Evolutionary conservation across 1,284 basidiomycete genomes (phyloP).

Genomic region (Cryptococcus deneoformans): DNA sequence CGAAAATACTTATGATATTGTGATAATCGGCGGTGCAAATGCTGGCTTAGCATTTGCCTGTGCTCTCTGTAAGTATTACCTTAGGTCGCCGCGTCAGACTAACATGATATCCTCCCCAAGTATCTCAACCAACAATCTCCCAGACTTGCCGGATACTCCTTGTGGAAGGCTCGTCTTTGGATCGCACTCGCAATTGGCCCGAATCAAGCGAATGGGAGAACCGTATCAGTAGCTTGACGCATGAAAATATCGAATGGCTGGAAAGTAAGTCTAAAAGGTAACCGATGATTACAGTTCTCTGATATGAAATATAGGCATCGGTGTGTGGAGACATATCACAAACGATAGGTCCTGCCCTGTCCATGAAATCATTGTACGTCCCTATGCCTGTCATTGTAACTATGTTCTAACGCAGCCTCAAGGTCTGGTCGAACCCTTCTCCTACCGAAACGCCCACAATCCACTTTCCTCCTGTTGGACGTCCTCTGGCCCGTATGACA

Average conservation of each 20-base stretch:
- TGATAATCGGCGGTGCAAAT: slow-evolving; percentile 93
- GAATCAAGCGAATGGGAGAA: slow-evolving; percentile 69
- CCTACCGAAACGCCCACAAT: slow-evolving; percentile 47
- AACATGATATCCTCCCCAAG: slow-evolving; percentile 45
- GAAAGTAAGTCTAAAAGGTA: slow-evolving; percentile 56
- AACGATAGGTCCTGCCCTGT: slow-evolving; percentile 65
- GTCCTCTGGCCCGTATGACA: slow-evolving; percentile 70
- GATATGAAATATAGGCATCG: slow-evolving; percentile 60
- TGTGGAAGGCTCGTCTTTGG: slow-evolving; percentile 75
- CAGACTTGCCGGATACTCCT: slow-evolving; percentile 63
- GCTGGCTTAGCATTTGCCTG: slow-evolving; percentile 86
- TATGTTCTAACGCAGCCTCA: not conserved
- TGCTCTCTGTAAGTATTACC: slow-evolving; percentile 64
- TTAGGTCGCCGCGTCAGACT: not conserved
- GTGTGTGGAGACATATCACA: slow-evolving; percentile 80
- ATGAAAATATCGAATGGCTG: slow-evolving; percentile 73
- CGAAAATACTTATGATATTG: slow-evolving; percentile 63
- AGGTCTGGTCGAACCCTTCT: slow-evolving; percentile 69
- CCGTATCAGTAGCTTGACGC: slow-evolving; percentile 84
- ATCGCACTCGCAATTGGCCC: slow-evolving; percentile 66
- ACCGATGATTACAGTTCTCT: not conserved
- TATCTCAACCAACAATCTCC: slow-evolving; percentile 55
- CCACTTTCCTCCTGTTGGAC: slow-evolving; percentile 38
- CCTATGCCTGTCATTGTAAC: not conserved
- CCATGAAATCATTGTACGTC: slow-evolving; percentile 75